Percentiles rank a stretch among this genome's conserved stretches.
These are phyloP conservation scores for Candida alai DNA, from an alignment of 805 yeast genomes.

Conservation along the genomic window DNA sequence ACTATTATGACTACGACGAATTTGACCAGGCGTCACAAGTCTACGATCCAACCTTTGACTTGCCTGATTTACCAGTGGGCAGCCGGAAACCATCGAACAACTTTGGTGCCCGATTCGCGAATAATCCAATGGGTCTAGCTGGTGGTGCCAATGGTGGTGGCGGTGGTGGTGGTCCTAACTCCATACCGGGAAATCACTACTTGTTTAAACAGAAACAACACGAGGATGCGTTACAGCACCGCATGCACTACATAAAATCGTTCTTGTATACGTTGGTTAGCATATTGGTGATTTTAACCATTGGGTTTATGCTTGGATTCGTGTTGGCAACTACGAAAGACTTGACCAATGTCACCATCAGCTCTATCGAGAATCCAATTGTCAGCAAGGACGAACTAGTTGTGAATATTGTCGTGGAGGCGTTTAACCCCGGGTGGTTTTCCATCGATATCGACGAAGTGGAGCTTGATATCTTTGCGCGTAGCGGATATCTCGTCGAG, in stretches of 20 bases:
- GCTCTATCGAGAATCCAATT: conserved; percentile 63
- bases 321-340: conserved; percentile 84
- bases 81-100: conserved; percentile 11
- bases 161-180: conserved; percentile 5
- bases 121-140: too few relatives aligned
- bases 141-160: not conserved
- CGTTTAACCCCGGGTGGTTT: conserved; percentile 84
- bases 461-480: conserved; percentile 83
- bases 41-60: conserved; percentile 10
- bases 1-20: conserved; percentile 38
- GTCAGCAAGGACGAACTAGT: conserved; percentile 82
- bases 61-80: conserved; percentile 10
- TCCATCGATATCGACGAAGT: conserved; percentile 59
- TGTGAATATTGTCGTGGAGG: conserved; percentile 72
- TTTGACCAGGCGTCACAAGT: conserved; percentile 30
- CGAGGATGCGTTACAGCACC: conserved; percentile 7
- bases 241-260: conserved; percentile 23
- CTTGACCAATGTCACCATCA: conserved; percentile 59
- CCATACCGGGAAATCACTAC: conserved; percentile 20
- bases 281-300: conserved; percentile 49
- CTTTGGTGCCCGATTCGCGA: conserved; percentile 3
- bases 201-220: conserved; percentile 30
- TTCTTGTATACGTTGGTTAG: conserved; percentile 42
- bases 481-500: conserved; percentile 46
- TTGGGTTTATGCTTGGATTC: conserved; percentile 83